These are phyloP conservation scores for Logfia minima DNA, from an alignment of 129 eudicot species.

Conservation along the genomic window DNA sequence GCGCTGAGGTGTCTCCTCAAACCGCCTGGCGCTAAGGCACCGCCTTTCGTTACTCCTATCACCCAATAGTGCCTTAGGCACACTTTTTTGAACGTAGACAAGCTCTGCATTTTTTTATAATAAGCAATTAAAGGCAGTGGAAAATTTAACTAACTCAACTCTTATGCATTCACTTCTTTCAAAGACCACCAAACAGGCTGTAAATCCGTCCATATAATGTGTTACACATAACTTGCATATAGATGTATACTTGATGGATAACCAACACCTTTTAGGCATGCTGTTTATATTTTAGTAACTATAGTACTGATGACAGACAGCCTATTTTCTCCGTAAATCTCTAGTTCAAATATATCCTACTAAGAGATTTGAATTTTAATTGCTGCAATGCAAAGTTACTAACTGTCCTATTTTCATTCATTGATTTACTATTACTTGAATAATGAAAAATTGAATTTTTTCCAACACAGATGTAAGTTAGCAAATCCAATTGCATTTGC, in stretches of 20 bases:
- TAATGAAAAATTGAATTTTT: background rate
- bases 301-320: background rate
- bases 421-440: background rate
- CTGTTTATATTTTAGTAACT: background rate
- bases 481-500: background rate
- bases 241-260: too few species aligned
- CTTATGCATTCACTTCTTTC: too few species aligned
- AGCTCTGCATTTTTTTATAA: too few species aligned
- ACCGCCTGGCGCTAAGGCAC: too few species aligned
- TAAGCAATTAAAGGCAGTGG: background rate
- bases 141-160: background rate
- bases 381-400: background rate
- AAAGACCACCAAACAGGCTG: too few species aligned
- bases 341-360: background rate
- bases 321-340: background rate
- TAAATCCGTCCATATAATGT: too few species aligned
- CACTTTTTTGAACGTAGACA: too few species aligned
- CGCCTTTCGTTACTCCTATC: too few species aligned
- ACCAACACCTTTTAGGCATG: too few species aligned
- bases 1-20: too few species aligned
- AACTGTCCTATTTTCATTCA: background rate
- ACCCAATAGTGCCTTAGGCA: too few species aligned
- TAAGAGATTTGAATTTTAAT: background rate
- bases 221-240: too few species aligned
- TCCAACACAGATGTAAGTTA: background rate